Evolutionary conservation across 371 early-diverging fungal genomes (phyloP).

Genomic region (Mycotypha africana): DNA sequence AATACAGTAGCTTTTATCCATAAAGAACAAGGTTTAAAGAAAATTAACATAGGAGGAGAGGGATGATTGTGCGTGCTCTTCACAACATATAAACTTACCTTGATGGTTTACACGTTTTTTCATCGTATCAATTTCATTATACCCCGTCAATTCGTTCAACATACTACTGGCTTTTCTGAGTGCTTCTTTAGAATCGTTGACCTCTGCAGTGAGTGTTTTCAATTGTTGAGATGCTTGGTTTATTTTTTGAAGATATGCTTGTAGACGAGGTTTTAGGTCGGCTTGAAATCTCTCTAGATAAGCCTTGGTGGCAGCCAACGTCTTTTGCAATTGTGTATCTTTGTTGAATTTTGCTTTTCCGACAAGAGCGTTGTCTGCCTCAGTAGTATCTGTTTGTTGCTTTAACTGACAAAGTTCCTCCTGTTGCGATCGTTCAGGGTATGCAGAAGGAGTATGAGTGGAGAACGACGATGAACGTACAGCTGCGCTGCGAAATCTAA

Average conservation of each 20-base stretch:
- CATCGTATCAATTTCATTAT: conserved; percentile 67
- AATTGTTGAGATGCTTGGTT: conserved; percentile 24
- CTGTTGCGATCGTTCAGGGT: too few relatives aligned
- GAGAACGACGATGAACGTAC: too few relatives aligned
- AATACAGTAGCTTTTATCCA: conserved; percentile 50
- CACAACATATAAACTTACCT: too few relatives aligned
- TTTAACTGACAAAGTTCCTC: too few relatives aligned
- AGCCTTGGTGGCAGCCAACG: background rate
- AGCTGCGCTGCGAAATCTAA: too few relatives aligned
- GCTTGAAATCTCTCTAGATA: conserved; percentile 27
- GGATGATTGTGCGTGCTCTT: too few relatives aligned
- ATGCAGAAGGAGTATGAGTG: too few relatives aligned
- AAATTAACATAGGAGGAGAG: too few relatives aligned
- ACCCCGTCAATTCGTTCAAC: conserved; percentile 82
- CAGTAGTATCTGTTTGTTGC: too few relatives aligned
- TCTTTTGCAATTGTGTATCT: conserved; percentile 2
- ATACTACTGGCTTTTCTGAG: conserved; percentile 40
- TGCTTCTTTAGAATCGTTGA: conserved; percentile 45
- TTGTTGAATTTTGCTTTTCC: too few relatives aligned
- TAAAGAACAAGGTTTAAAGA: too few relatives aligned
- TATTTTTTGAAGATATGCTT: conserved; percentile 23
- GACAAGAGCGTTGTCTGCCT: too few relatives aligned
- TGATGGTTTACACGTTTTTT: conserved; percentile 67
- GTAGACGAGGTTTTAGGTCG: conserved; percentile 22
- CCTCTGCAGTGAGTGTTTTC: conserved; percentile 28